These are phyloP conservation scores for Jackrogersella minutella DNA, from an alignment of 495 filamentous ascomycete genomes.

Conservation along the genomic window DNA sequence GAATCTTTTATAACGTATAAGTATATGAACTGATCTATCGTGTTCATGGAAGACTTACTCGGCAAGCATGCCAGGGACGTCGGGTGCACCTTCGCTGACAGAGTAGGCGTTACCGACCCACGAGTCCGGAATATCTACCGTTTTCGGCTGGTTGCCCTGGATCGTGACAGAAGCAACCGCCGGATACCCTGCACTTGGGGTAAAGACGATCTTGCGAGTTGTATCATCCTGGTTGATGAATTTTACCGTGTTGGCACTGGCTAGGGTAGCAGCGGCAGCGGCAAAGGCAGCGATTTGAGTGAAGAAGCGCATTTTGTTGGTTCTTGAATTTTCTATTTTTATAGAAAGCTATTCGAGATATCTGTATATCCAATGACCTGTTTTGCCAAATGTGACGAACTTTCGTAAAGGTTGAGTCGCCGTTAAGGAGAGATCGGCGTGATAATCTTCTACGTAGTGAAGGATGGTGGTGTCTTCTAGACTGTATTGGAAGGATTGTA, in stretches of 20 bases:
- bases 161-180: constrained; percentile 44
- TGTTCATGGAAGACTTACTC: constrained; percentile 41
- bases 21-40: neutral
- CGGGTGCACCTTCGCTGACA: constrained; percentile 46
- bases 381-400: neutral
- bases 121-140: constrained; percentile 46
- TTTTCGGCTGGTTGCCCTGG: constrained; percentile 37
- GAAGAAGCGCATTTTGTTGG: constrained; percentile 48
- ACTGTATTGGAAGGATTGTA: constrained; percentile 25
- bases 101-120: constrained; percentile 61
- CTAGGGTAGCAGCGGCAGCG: constrained; percentile 43
- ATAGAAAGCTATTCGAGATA: constrained; percentile 19
- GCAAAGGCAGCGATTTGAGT: constrained; percentile 38
- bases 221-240: constrained; percentile 59
- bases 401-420: constrained; percentile 13
- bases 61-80: constrained; percentile 59
- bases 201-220: constrained; percentile 56
- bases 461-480: constrained; percentile 28
- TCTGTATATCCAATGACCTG: constrained; percentile 8
- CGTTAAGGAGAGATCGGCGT: constrained; percentile 14
- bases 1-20: constrained; percentile 34
- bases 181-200: constrained; percentile 40
- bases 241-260: constrained; percentile 53
- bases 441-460: constrained; percentile 23
- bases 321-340: constrained; percentile 24